Base-by-base conservation (phyloP, 331 rosid species). In the Pyracantha coccinea region DNA sequence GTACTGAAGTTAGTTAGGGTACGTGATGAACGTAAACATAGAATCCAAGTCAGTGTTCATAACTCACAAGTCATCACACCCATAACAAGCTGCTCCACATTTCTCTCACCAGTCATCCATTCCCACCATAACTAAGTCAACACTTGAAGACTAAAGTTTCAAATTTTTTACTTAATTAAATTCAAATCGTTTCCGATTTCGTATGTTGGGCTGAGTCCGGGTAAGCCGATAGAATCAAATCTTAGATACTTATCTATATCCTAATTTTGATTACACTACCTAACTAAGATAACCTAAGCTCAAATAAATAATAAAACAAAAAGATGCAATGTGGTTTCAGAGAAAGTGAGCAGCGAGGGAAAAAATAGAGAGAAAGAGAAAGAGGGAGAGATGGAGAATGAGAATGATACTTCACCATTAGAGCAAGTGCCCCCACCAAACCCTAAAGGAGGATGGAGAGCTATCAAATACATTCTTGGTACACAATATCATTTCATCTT, bases 401-500 rank as follows among this genome's bases (percentile, higher is more conserved):
- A 50, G 74, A 35, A 62, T 57, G 35, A 67, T 33, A 28, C 82
- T 75, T 23, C 76, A 32, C 12, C 82, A 73, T 17, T 11, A 0
- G 79, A 79, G 59, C 79, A 69, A 68, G 68, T 4, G 19, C 33
- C 63, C 8, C 32, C 66, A 58, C 73, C 79, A 31, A 45, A 62
- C 10, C 31, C 79, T 57, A 63, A 75, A 4, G 97, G 97, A 83
- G 97, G 97, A 65, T 90, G 93, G 98, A 88, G 83, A 80, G 77
- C 96, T 13, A 23, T 89, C 85, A 87, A 79, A 76, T 90, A 82
- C 69, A 90, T 93, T 71, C 86, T 93, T 6, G 90, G 90, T 86
- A 80, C 4, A 24, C 28, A 13, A 14, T 38, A 38, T 38, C 11
- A 8, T 54, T 10, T 29, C 14, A 16, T 8, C 52, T 13, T 31